These are phyloP conservation scores for Trichoderma citrinoviride DNA, from an alignment of 2,329 filamentous ascomycete species.

Conservation along the genomic window DNA sequence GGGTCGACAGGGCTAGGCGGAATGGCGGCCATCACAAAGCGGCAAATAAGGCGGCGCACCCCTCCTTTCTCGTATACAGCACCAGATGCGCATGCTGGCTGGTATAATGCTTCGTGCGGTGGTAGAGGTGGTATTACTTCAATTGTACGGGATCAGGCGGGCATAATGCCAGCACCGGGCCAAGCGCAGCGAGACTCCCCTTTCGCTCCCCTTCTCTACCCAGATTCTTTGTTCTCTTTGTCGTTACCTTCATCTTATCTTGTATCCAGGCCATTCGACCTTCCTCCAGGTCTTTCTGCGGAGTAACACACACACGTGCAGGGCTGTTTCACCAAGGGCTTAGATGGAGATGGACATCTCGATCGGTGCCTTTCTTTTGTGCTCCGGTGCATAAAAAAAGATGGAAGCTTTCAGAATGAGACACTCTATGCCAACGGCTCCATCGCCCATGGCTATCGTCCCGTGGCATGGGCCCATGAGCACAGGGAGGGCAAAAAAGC, in stretches of 20 bases:
- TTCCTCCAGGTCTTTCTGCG: not conserved
- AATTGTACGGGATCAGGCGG: not conserved
- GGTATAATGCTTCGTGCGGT: too few relatives aligned
- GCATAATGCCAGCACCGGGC: not conserved
- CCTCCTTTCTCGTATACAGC: not conserved
- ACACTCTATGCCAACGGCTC: not conserved
- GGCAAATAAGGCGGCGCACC: not conserved
- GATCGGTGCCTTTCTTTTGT: not conserved
- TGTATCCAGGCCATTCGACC: not conserved
- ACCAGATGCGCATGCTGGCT: not conserved
- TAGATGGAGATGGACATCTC: not conserved
- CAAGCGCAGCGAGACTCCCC: not conserved
- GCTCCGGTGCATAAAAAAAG: not conserved
- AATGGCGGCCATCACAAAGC: not conserved
- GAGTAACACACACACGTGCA: not conserved
- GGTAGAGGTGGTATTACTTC: not conserved
- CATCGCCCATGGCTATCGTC: not conserved
- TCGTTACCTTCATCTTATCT: not conserved
- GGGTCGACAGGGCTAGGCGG: not conserved
- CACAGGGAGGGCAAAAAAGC: not conserved
- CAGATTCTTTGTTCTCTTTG: not conserved
- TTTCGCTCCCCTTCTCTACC: too few relatives aligned
- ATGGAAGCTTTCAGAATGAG: not conserved
- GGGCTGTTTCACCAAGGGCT: not conserved
- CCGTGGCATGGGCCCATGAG: too few relatives aligned